These are phyloP conservation scores for Wickerhamiella occidentalis DNA, from an alignment of 805 yeast genomes.

Conservation along the genomic window DNA sequence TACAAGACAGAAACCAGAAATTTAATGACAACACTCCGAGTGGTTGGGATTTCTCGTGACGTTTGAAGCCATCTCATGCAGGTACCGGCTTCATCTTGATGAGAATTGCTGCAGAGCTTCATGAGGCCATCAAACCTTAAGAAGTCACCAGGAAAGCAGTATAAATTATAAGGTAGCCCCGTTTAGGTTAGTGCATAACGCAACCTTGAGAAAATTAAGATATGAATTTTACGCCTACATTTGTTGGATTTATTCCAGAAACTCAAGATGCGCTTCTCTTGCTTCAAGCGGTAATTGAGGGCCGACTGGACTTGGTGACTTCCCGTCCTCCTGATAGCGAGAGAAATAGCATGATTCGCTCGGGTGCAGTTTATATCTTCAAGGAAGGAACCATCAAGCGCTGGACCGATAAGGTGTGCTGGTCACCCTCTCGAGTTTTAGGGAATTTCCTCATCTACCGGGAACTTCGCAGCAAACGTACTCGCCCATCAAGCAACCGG, in stretches of 20 bases:
- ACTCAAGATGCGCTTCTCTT: conserved; percentile 74
- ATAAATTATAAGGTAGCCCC: not conserved
- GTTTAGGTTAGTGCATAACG: conserved; percentile 3
- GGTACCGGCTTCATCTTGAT: conserved; percentile 5
- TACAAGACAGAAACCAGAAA: too few species aligned
- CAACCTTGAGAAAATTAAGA: conserved; percentile 1
- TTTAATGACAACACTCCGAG: too few species aligned
- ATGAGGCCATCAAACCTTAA: conserved; percentile 5
- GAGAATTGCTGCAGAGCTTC: conserved; percentile 5
- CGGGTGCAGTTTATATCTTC: conserved; percentile 77
- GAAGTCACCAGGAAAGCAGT: not conserved
- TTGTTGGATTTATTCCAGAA: conserved; percentile 62
- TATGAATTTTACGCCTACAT: conserved; percentile 40
- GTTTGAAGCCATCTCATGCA: not conserved
- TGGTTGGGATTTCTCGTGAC: too few species aligned
- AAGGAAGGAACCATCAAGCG: conserved; percentile 80
- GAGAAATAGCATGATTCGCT: conserved; percentile 47
- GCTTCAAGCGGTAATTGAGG: conserved; percentile 64
- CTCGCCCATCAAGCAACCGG: not conserved
- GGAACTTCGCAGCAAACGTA: conserved; percentile 32
- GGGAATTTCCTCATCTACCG: conserved; percentile 79
- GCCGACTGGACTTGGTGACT: conserved; percentile 47
- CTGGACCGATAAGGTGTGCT: conserved; percentile 94
- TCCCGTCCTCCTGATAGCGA: conserved; percentile 79
- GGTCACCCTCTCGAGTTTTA: conserved; percentile 85